Evolutionary conservation across 2,329 filamentous ascomycete species (phyloP), one percentile per base, ranked within the genome.

Genomic region (Colletotrichum simmondsii): DNA sequence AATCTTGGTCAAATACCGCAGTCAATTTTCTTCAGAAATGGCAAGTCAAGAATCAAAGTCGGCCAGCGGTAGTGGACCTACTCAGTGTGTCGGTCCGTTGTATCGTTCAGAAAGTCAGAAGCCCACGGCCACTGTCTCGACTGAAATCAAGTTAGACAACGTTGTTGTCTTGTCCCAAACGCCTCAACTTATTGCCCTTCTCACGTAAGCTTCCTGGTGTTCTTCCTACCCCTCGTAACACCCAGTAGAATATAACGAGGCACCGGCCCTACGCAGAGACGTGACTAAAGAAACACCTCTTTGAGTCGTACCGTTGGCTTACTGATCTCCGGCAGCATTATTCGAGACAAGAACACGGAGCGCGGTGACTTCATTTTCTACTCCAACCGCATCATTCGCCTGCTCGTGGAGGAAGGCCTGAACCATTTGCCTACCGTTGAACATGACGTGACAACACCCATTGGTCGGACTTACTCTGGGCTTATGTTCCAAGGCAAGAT

Each of bases 361-460:
- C 93, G 97, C 72, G 97, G 95, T 75, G 97, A 99, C 83, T 99
- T 99, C 83, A 98, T 99, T 81, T 99, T 99, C 86, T 98, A 98
- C 86, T 98, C 95, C 56, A 99, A 99, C 85, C 92, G 97, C 73
- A 98, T 99, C 82, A 98, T 98, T 82, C 94, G 97, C 37, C 89
- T 99, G 54, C 89, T 99, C 7, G 97, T 99, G 53, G 97, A 99
- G 84, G 97, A 99, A 85, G 97, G 97, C 4, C 88, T 99, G 67
- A 99, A 99, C 83, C 97, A 99, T 82, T 90, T 99, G 54, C 97
- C 97, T 1, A 95, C 97, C 22, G 92, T 97, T 65, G 93, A 95
- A 80, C 94, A 97, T 79, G 92, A 92, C 35, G 93, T 99, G 79
- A 97, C 93, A 54, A 98, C 97, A 7, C 97, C 97, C 0, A 94